These are phyloP conservation scores for Camellia sinensis DNA, from an alignment of 148 eudicot genomes.

Conservation along the genomic window DNA sequence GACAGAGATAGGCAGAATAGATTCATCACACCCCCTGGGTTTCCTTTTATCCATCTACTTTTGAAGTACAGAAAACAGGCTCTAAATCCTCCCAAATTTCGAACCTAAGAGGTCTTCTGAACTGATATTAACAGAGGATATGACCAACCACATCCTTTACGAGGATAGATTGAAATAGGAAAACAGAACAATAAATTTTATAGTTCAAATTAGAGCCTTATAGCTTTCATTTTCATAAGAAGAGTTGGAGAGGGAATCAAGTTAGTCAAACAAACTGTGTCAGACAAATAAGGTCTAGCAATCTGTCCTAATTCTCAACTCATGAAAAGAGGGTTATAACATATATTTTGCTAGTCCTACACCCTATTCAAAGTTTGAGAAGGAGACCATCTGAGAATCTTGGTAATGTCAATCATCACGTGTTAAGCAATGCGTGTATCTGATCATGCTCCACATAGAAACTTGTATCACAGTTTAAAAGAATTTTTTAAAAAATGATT, in stretches of 20 bases:
- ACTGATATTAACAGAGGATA: not conserved
- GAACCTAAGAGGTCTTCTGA: not conserved
- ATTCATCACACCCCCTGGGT: not conserved
- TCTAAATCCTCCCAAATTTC: not conserved
- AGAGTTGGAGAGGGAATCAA: not conserved
- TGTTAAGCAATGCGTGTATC: not conserved
- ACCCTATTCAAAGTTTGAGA: not conserved
- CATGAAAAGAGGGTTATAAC: not conserved
- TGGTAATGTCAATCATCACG: not conserved
- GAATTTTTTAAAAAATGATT: not conserved
- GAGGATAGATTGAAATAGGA: not conserved
- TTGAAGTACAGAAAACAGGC: not conserved
- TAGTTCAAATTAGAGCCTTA: not conserved
- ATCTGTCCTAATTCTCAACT: not conserved
- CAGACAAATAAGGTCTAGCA: not conserved
- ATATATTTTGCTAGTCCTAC: constrained; percentile 1
- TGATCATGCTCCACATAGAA: too few relatives aligned
- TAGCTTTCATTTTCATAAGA: not conserved
- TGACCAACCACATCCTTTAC: not conserved
- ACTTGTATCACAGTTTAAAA: too few relatives aligned
- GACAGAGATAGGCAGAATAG: not conserved
- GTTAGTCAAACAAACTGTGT: not conserved
- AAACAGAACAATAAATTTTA: not conserved
- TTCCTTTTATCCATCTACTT: not conserved
- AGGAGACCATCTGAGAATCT: not conserved